A percentile compares a stretch with the other conserved stretches of the same genome.
Conservation (phyloP, 352 stramenopile species). For the Pythium volutum region DNA sequence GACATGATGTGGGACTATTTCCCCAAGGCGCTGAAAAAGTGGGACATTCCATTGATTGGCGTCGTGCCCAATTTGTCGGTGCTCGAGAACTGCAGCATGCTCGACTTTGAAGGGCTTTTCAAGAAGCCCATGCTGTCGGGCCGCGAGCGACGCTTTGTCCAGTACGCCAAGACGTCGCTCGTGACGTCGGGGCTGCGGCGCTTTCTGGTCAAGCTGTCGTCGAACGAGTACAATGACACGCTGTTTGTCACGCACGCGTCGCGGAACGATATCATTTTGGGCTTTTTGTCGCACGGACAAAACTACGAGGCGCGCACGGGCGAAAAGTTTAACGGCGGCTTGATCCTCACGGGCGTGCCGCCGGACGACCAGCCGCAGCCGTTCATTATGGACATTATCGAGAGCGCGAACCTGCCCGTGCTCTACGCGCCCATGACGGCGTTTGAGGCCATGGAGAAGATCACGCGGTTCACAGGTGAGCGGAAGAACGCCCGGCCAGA, state of each 20-base stretch:
- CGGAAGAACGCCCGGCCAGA: neutral
- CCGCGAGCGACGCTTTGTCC: conserved; percentile 55
- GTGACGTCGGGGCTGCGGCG: conserved; percentile 83
- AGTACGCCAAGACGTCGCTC: conserved; percentile 75
- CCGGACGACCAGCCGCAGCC: conserved; percentile 70
- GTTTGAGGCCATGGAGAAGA: conserved; percentile 80
- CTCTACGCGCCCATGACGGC: conserved; percentile 79
- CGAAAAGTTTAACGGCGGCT: conserved; percentile 67
- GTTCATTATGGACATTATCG: conserved; percentile 79
- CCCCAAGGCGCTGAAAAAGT: conserved; percentile 76
- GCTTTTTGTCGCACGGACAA: conserved; percentile 77
- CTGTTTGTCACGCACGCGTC: conserved; percentile 90
- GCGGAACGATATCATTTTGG: conserved; percentile 89
- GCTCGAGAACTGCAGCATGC: conserved; percentile 80
- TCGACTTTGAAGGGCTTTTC: conserved; percentile 90
- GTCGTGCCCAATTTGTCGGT: conserved; percentile 78
- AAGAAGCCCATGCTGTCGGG: conserved; percentile 58
- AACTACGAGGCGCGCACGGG: conserved; percentile 71
- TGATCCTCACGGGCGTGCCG: conserved; percentile 86
- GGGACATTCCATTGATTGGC: conserved; percentile 78
- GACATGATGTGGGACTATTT: conserved; percentile 89
- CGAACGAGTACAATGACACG: conserved; percentile 67
- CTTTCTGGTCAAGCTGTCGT: conserved; percentile 83
- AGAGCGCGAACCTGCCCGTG: conserved; percentile 51
- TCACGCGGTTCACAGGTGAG: conserved; percentile 74